phyloP scores from a whole-genome alignment of 352 stramenopile species.

The Phytophthora nicotianae region DNA sequence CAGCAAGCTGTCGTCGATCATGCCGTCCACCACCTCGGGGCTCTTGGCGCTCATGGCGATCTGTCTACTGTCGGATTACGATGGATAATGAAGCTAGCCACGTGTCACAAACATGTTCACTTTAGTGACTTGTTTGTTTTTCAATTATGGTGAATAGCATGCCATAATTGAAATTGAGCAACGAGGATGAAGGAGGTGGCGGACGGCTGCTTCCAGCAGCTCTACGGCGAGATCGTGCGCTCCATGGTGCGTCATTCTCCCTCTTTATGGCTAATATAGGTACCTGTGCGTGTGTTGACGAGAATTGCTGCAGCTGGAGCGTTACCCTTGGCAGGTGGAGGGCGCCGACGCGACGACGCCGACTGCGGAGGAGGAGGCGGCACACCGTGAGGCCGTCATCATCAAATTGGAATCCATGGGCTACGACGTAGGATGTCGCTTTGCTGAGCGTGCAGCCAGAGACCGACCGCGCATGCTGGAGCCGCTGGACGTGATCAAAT shows the following conservation, averaged over 20 bases:
- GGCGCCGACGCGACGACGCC: constrained; percentile 30
- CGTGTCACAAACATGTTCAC: constrained; percentile 20
- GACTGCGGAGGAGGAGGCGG: constrained; percentile 30
- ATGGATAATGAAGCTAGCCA: constrained; percentile 4
- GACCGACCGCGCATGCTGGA: constrained; percentile 85
- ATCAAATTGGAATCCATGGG: constrained; percentile 87
- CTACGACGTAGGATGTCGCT: constrained; percentile 87
- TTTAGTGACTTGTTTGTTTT: constrained; percentile 12
- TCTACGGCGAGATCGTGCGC: constrained; percentile 87
- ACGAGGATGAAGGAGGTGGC: constrained; percentile 80
- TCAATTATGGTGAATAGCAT: constrained; percentile 1
- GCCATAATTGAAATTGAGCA: constrained; percentile 1
- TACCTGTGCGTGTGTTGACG: not conserved
- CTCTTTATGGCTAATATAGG: not conserved
- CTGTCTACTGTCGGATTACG: not conserved
- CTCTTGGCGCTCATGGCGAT: constrained; percentile 40
- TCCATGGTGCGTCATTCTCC: constrained; percentile 61
- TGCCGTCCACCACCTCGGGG: constrained; percentile 52
- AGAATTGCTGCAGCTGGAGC: constrained; percentile 53
- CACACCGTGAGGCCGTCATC: constrained; percentile 74
- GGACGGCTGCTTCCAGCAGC: constrained; percentile 88
- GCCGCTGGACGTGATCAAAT: constrained; percentile 97
- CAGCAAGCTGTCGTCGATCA: constrained; percentile 74
- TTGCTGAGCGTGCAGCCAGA: constrained; percentile 72
- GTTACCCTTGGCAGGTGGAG: constrained; percentile 54